Evolutionary conservation across 257 asterid species (phyloP).

Genomic region (Echites panduratus): DNA sequence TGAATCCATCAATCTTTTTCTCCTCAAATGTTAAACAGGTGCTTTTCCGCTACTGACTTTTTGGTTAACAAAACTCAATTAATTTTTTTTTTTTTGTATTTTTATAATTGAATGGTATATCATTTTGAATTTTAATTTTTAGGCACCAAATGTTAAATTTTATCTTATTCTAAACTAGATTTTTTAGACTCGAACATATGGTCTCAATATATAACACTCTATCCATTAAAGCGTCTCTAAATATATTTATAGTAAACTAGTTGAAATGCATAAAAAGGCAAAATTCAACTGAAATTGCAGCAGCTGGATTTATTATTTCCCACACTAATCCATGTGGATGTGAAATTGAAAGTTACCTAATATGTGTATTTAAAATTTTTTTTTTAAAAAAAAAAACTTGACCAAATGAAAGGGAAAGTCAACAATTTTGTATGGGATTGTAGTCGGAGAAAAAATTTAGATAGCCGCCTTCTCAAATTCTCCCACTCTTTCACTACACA

Average conservation of each 20-base stretch:
- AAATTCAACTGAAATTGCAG: background rate
- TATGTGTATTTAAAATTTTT: background rate
- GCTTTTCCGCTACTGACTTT: background rate
- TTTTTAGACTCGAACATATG: too few relatives aligned
- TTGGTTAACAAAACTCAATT: background rate
- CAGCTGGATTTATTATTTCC: background rate
- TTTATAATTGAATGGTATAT: background rate
- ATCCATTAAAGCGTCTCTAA: too few relatives aligned
- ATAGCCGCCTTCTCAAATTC: too few relatives aligned
- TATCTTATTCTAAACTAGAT: too few relatives aligned
- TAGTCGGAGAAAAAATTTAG: too few relatives aligned
- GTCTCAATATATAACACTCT: too few relatives aligned
- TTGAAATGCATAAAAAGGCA: too few relatives aligned
- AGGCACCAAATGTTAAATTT: too few relatives aligned
- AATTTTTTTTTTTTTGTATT: background rate
- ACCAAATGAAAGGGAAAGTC: background rate
- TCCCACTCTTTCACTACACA: too few relatives aligned
- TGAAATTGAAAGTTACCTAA: background rate
- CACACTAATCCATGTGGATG: background rate
- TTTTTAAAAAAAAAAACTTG: background rate
- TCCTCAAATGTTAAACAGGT: background rate
- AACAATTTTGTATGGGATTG: too few relatives aligned
- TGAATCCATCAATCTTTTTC: slow-evolving; percentile 12
- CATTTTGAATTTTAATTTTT: too few relatives aligned
- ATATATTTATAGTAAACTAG: too few relatives aligned